Conservation (phyloP, 441 rosid genomes). For the Jatropha podagrica region DNA sequence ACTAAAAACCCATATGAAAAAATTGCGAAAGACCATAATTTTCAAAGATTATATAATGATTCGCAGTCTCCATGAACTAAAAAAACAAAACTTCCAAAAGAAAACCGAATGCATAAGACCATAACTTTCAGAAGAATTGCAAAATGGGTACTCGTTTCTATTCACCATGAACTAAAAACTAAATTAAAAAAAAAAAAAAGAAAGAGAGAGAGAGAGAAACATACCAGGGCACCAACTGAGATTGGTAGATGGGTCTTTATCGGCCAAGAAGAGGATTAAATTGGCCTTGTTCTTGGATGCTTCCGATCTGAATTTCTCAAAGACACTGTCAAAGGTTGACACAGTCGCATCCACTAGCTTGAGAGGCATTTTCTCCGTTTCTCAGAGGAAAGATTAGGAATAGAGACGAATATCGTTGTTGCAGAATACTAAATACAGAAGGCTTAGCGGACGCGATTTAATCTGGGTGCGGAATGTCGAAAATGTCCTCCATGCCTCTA, state of each 20-base stretch:
- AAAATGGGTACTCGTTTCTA: not conserved
- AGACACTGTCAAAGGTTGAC: conserved; percentile 47
- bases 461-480: no score
- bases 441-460: no score
- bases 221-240: conserved; percentile 88
- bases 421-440: no score
- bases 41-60: not conserved
- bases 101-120: not conserved
- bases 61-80: no score
- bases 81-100: no score
- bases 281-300: conserved; percentile 55
- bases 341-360: conserved; percentile 52
- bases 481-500: no score
- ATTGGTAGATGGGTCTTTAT: conserved; percentile 64
- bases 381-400: not conserved
- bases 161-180: not conserved
- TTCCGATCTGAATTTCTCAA: conserved; percentile 55
- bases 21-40: not conserved
- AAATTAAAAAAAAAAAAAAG: not conserved
- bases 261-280: conserved; percentile 78
- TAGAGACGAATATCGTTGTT: no score
- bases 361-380: conserved; percentile 47
- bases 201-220: no score
- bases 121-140: not conserved
- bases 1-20: not conserved